Conservation (phyloP, 2,329 filamentous ascomycete species). For the Apiospora sp. region DNA sequence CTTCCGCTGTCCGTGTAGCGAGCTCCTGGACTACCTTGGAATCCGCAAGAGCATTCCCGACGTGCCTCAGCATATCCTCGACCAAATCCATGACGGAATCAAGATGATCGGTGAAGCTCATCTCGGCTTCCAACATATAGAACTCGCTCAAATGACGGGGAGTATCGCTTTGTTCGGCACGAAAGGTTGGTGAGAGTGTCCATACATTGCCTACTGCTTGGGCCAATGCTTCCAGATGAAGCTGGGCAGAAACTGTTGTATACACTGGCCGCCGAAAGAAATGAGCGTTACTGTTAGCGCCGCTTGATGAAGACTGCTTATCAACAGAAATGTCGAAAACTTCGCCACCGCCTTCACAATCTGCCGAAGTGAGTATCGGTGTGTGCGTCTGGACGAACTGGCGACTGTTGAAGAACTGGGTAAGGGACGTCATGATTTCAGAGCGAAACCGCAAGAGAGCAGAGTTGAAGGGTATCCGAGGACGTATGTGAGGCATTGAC, state of each 20-base stretch:
- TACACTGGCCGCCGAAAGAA: conserved; percentile 94
- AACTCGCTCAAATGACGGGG: conserved; percentile 95
- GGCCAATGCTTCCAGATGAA: conserved; percentile 91
- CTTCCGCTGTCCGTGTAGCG: conserved; percentile 48
- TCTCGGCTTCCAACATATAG: conserved; percentile 96
- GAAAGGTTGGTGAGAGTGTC: conserved; percentile 92
- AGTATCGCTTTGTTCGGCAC: conserved; percentile 92
- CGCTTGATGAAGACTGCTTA: conserved; percentile 42
- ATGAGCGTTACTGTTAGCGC: conserved; percentile 48
- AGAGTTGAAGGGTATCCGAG: conserved; percentile 82
- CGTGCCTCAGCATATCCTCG: conserved; percentile 75
- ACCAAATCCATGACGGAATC: conserved; percentile 78
- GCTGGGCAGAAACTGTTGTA: conserved; percentile 91
- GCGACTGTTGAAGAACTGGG: conserved; percentile 75
- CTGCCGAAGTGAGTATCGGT: conserved; percentile 93
- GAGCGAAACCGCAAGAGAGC: conserved; percentile 85
- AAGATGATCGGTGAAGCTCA: conserved; percentile 78
- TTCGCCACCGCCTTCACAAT: conserved; percentile 96
- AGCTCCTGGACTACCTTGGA: conserved; percentile 57
- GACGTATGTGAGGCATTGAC: conserved; percentile 84
- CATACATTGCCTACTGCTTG: conserved; percentile 91
- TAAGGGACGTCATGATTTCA: conserved; percentile 75
- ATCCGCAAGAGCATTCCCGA: conserved; percentile 49
- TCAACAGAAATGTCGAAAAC: conserved; percentile 75
- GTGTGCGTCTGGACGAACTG: conserved; percentile 87